Base-by-base conservation (phyloP, 805 yeast genomes). In the Wickerhamiella shivajii region DNA sequence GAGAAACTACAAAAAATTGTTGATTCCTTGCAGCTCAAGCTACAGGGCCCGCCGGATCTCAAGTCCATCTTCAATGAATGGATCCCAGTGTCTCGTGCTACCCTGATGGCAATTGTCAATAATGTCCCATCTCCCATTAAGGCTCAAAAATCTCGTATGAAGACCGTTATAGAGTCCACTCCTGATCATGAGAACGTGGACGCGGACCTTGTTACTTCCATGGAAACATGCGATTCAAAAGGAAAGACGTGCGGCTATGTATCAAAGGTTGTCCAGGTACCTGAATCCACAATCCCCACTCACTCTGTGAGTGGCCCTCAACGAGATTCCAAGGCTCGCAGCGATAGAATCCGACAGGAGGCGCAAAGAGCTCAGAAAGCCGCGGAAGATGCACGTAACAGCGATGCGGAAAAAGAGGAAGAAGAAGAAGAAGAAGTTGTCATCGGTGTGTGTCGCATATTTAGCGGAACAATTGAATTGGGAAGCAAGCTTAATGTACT, bases 11-110 rank as follows among this genome's bases (percentile, higher is more conserved):
- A 71, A 37, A 84, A 78, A 45, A 83, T 90, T 35, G 74, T 79
- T 8, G 63, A 60, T 25, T 70, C 90, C 7, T 57, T 90, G 30
- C 70, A 70, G 13, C 67, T 83, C 32, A 75, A 74, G 41, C 57
- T 87, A 2, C 47, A 64, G 2, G 65, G 77, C 36, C 73, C 93
- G 1, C 81, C 77, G 46, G 96, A 87, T 49, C 63, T 72, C 29
- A 74, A 71, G 40, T 61, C 71, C 6, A 67, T 90, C 3, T 72
- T 87, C 71, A 71, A 83, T 1, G 96, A 87, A 50, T 90, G 98
- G 96, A 60, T 90, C 15, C 97, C 99, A 1, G 70, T 90, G 4
- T 77, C 96, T 16, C 75, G 79, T 24, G 80, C 97, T 0, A 68
- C 87, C 6, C 57, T 90, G 18, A 64, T 90, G 7, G 73, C 93